These are phyloP conservation scores for Zanthoxylum bungeanum DNA, from an alignment of 345 rosid species.

Conservation along the genomic window DNA sequence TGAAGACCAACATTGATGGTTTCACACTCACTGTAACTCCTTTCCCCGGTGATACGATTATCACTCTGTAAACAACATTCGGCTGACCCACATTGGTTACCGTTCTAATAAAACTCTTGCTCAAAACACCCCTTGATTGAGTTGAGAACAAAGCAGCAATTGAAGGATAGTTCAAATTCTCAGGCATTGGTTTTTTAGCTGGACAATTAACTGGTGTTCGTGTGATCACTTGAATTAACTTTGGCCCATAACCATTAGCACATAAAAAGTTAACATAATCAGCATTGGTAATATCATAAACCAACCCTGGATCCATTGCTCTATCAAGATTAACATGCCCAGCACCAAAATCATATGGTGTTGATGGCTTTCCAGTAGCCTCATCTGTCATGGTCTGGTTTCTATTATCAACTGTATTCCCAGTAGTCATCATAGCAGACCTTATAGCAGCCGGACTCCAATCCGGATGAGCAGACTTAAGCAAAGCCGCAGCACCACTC, in stretches of 20 bases:
- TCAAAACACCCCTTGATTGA: conserved; percentile 30
- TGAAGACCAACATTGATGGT: conserved; percentile 54
- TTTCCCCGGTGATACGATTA: conserved; percentile 45
- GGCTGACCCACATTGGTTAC: conserved; percentile 69
- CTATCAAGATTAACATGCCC: conserved; percentile 66
- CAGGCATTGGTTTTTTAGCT: conserved; percentile 50
- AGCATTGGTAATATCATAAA: conserved; percentile 56
- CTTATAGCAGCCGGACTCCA: conserved; percentile 78
- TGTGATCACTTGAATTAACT: conserved; percentile 67
- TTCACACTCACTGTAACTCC: conserved; percentile 60
- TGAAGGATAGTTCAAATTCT: conserved; percentile 79
- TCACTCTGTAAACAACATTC: conserved; percentile 37
- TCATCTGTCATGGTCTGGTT: conserved; percentile 56
- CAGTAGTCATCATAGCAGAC: conserved; percentile 88
- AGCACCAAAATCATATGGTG: conserved; percentile 64
- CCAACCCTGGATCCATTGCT: conserved; percentile 79
- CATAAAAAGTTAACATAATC: conserved; percentile 75
- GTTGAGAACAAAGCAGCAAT: conserved; percentile 57
- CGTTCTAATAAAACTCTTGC: conserved; percentile 48
- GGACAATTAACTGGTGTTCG: conserved; percentile 55
- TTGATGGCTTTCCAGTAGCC: conserved; percentile 58
- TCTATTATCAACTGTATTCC: conserved; percentile 47
- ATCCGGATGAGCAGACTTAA: conserved; percentile 72
- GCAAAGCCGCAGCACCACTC: conserved; percentile 79
- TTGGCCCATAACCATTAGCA: conserved; percentile 62